Evolutionary conservation across 352 stramenopile genomes (phyloP).

Genomic region (Globisporangium lucens): DNA sequence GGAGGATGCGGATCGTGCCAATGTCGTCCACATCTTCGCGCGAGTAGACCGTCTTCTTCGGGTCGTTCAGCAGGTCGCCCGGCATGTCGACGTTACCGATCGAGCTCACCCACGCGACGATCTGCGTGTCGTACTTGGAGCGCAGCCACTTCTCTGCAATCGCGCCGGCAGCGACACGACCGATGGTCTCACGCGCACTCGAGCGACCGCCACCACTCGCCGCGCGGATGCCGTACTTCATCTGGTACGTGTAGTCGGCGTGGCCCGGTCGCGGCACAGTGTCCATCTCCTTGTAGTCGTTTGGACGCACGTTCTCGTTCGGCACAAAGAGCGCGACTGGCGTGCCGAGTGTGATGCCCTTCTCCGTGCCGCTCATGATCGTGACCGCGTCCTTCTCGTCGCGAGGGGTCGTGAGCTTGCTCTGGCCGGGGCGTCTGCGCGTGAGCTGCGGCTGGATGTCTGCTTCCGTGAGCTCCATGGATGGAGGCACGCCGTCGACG

Average conservation of each 20-base stretch:
- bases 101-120: conserved; percentile 88
- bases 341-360: conserved; percentile 94
- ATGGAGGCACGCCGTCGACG: conserved; percentile 97
- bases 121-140: conserved; percentile 88
- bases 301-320: conserved; percentile 96
- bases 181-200: conserved; percentile 98
- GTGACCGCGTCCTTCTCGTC: conserved; percentile 97
- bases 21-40: conserved; percentile 83
- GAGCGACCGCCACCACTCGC: conserved; percentile 95
- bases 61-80: conserved; percentile 56
- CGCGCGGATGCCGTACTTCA: conserved; percentile 98
- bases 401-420: conserved; percentile 96
- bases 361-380: conserved; percentile 96
- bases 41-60: conserved; percentile 61
- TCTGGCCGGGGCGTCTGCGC: conserved; percentile 95
- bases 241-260: conserved; percentile 99
- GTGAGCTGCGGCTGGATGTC: conserved; percentile 98
- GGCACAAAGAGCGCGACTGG: conserved; percentile 96
- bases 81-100: conserved; percentile 88
- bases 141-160: conserved; percentile 96
- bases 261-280: conserved; percentile 90
- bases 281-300: conserved; percentile 98
- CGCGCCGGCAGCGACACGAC: conserved; percentile 95
- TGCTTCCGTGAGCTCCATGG: conserved; percentile 91
- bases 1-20: conserved; percentile 79